Base-by-base conservation (phyloP, 768 basidiomycete species). In the Lactarius hatsudake region DNA sequence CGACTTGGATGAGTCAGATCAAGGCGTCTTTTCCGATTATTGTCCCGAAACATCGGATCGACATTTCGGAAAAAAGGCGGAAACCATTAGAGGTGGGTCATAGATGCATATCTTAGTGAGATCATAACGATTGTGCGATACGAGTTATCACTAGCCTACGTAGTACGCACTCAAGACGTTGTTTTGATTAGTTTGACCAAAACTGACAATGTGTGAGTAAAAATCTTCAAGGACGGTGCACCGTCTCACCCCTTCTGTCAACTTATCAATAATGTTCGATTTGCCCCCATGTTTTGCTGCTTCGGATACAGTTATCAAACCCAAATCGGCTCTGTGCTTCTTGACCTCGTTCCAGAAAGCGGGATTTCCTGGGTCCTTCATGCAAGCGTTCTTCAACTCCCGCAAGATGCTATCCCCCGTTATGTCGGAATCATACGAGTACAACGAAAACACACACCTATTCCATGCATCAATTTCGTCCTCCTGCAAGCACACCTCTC, bases 391-490 rank as follows among this genome's bases (percentile, higher is more conserved):
- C 71, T 85, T 87, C 23, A 94, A 76, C 26, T 85, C 79, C 17
- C 73, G 76, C 56, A 93, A 68, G 73, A 92, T 91, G 18, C 91
- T 93, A 61, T 6, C 38, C 56, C 61, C 26, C 36, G 56, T 28
- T 40, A 12, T 23, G 62, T 59, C 5, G 43, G 18, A 64, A 59
- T 56, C 48, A 48, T 61, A 55, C 28, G 18, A 69, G 45, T 53
- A 18, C 26, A 17, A 18, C 7, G 12, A 38, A 32, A 34, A 61
- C 18, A 79, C 84, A 71, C 70, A 89, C 88, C 73, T 77, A 76
- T 94, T 94, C 92, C 92, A 94, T 38, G 84, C 84, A 55, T 90
- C 88, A 43, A 93, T 84, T 75, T 94, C 91, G 75, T 93, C 90
- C 77, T 93, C 90, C 86, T 92, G 70, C 32, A 62, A 32, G 30